Evolutionary conservation across 768 basidiomycete genomes (phyloP), one percentile per base, ranked within the genome.

Genomic region (Cubamyces lactineus): DNA sequence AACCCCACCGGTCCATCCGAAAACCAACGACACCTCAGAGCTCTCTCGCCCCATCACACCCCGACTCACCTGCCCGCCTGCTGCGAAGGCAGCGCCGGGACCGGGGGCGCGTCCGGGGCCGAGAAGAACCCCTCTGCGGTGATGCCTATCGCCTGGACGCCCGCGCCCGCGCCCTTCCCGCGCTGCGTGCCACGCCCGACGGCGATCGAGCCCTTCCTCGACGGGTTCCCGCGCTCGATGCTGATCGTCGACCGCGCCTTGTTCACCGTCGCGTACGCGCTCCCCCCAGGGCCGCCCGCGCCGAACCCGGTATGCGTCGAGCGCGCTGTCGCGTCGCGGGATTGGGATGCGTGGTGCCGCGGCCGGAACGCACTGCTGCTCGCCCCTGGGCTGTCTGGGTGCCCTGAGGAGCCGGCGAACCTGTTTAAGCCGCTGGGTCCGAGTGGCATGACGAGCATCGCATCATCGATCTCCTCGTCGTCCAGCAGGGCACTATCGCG

Each of bases 91-190:
- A 66, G 62, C 26, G 65, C 52, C 34, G 73, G 71, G 5, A 73
- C 70, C 6, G 72, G 69, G 12, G 75, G 72, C 42, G 74, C 69
- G 1, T 69, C 57, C 11, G 88, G 86, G 4, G 89, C 78, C 13
- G 80, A 77, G 72, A 94, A 94, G 71, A 93, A 93, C 0, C 92
- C 92, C 21, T 80, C 80, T 38, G 90, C 92, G 34, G 88, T 91
- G 48, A 94, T 79, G 17, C 91, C 82, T 47, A 88, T 71, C 26
- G 91, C 87, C 75, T 90, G 88, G 59, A 93, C 92, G 30, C 84
- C 88, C 21, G 89, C 84, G 16, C 88, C 92, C 54, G 81, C 79
- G 46, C 82, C 74, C 77, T 91, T 92, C n/a, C 62, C 63, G n/a
- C 75, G 69, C 69, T 77, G 82, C 63, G 84, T 84, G 19, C 84